Evolutionary conservation across 2,329 filamentous ascomycete species (phyloP).

Genomic region (Pseudopyrenochaeta lycopersici): DNA sequence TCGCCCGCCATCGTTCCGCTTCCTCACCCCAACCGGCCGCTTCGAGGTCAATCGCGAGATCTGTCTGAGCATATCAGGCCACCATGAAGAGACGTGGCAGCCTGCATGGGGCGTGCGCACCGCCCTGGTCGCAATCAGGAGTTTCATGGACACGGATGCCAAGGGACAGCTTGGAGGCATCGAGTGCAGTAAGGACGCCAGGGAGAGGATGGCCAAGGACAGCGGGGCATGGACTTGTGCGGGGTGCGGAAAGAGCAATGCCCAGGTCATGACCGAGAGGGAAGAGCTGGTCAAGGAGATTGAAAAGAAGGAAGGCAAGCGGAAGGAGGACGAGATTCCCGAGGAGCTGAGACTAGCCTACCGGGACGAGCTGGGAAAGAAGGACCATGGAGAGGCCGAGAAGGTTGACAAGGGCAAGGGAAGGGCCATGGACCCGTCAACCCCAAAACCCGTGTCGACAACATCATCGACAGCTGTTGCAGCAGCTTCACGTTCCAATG

Average conservation of each 20-base stretch:
- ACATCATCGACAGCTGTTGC: conserved; percentile 10
- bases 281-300: conserved; percentile 64
- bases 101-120: conserved; percentile 97
- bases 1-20: conserved; percentile 93
- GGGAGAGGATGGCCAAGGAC: conserved; percentile 73
- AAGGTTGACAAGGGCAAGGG: conserved; percentile 33
- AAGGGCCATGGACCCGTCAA: conserved; percentile 15
- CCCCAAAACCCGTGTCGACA: not conserved
- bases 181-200: conserved; percentile 72
- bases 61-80: conserved; percentile 89
- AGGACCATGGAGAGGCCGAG: conserved; percentile 16
- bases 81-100: conserved; percentile 99
- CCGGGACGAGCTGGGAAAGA: conserved; percentile 72
- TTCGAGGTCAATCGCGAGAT: conserved; percentile 98
- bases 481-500: conserved; percentile 4
- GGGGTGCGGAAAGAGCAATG: conserved; percentile 75
- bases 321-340: conserved; percentile 58
- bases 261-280: conserved; percentile 76
- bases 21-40: conserved; percentile 87
- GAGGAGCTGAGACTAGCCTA: conserved; percentile 72
- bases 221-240: conserved; percentile 73
- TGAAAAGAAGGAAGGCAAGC: conserved; percentile 53
- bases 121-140: conserved; percentile 78
- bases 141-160: conserved; percentile 92
- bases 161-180: conserved; percentile 90